Evolutionary conservation across 1,284 basidiomycete genomes (phyloP).

Genomic region (Leccinum subspadiceum): DNA sequence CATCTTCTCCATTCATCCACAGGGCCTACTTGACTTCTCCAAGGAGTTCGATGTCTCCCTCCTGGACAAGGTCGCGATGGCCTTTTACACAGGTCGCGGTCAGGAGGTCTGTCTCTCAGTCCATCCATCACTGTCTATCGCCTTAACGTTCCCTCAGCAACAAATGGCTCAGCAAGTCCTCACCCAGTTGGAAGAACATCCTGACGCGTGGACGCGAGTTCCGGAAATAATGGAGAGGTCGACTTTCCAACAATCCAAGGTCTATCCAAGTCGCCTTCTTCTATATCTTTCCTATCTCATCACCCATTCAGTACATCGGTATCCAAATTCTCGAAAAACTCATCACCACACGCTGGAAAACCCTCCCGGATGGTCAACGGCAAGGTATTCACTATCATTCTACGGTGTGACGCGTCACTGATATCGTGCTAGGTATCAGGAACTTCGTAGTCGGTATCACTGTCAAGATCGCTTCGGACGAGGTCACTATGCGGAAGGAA

Average conservation of each 20-base stretch:
- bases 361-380: constrained; percentile 90
- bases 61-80: constrained; percentile 83
- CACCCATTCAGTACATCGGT: constrained; percentile 77
- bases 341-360: constrained; percentile 94
- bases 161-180: constrained; percentile 87
- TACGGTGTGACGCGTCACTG: constrained; percentile 1
- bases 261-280: constrained; percentile 26
- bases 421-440: constrained; percentile 70
- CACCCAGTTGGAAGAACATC: constrained; percentile 95
- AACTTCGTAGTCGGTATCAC: constrained; percentile 97
- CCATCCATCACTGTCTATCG: constrained; percentile 8
- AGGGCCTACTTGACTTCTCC: constrained; percentile 87
- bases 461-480: constrained; percentile 91
- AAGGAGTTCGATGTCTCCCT: constrained; percentile 82
- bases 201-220: constrained; percentile 98
- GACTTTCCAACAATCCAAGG: constrained; percentile 89
- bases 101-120: constrained; percentile 55
- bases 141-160: constrained; percentile 56
- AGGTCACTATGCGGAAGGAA: constrained; percentile 83
- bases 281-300: constrained; percentile 17
- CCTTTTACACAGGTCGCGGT: constrained; percentile 80
- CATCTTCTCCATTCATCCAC: constrained; percentile 22
- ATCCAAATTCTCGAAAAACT: constrained; percentile 95
- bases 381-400: constrained; percentile 53
- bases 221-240: constrained; percentile 91